Percentiles rank a stretch among this genome's conserved stretches.
These are phyloP conservation scores for Gentiana macrophylla DNA, from an alignment of 257 asterid genomes.

Conservation along the genomic window DNA sequence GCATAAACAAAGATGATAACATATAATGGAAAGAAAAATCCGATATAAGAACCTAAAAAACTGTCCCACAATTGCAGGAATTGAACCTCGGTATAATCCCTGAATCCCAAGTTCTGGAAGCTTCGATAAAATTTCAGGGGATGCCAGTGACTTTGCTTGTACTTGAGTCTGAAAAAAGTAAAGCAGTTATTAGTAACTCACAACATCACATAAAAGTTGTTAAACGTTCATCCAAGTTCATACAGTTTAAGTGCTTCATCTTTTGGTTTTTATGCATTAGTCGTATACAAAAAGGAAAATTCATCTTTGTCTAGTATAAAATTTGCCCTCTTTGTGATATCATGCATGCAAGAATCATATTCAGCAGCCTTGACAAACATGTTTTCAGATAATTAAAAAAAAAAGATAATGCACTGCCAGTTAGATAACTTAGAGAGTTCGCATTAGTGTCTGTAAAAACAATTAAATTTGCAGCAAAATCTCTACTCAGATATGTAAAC, in stretches of 20 bases:
- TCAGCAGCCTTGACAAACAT: too few relatives aligned
- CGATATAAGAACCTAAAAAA: conserved; percentile 58
- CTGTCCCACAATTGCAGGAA: conserved; percentile 96
- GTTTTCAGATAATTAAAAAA: too few relatives aligned
- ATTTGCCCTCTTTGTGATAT: too few relatives aligned
- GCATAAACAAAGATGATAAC: neutral
- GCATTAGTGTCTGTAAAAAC: too few relatives aligned
- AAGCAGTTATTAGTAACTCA: neutral
- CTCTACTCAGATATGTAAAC: too few relatives aligned
- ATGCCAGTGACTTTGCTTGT: conserved; percentile 89
- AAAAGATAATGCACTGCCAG: too few relatives aligned
- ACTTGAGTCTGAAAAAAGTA: conserved; percentile 67
- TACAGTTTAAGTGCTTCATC: neutral
- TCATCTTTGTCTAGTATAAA: too few relatives aligned
- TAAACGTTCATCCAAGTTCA: too few relatives aligned
- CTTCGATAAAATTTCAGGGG: conserved; percentile 73
- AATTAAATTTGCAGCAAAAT: too few relatives aligned
- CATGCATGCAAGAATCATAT: too few relatives aligned
- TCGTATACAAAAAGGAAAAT: too few relatives aligned
- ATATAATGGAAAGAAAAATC: conserved; percentile 1
- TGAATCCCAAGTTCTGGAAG: conserved; percentile 80
- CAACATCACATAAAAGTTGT: neutral
- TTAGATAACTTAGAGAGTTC: too few relatives aligned
- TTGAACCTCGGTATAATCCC: conserved; percentile 84
- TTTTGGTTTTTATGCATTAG: neutral